phyloP scores from a whole-genome alignment of 768 basidiomycete genomes.

The Cubamyces sp. region DNA sequence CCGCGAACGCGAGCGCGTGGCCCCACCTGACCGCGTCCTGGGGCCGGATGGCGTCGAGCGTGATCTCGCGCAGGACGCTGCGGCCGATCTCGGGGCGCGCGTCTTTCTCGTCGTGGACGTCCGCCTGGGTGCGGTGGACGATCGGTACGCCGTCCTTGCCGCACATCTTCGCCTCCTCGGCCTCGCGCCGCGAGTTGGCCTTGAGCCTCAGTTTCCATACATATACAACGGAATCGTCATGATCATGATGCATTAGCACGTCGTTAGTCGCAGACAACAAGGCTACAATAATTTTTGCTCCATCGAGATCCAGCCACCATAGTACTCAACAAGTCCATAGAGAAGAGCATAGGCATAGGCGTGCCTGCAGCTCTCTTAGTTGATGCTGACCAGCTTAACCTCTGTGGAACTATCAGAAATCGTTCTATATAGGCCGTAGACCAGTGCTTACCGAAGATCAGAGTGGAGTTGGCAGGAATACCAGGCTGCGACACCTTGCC shows the following conservation, averaged over 20 bases:
- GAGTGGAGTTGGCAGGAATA: constrained; percentile 82
- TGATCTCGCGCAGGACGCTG: background rate
- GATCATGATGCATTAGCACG: constrained; percentile 13
- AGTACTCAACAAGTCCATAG: background rate
- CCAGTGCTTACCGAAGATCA: constrained; percentile 69
- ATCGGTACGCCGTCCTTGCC: background rate
- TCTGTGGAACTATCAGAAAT: constrained; percentile 43
- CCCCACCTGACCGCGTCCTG: background rate
- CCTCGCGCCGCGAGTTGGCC: background rate
- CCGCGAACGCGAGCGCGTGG: background rate
- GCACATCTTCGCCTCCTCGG: background rate
- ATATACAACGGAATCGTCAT: background rate
- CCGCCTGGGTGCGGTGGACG: background rate
- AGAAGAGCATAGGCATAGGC: background rate
- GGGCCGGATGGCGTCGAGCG: background rate
- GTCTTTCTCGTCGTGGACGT: background rate
- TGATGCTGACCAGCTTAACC: constrained; percentile 72
- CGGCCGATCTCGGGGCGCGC: constrained; percentile 1
- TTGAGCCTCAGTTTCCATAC: no score
- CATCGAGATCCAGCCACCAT: background rate
- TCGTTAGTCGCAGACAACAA: background rate
- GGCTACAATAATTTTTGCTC: constrained; percentile 10
- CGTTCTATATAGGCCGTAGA: background rate
- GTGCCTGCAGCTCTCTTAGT: constrained; percentile 41
- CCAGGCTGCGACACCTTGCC: constrained; percentile 63